Conservation (phyloP, 2,329 filamentous ascomycete species). For the Aspergillus sp. region DNA sequence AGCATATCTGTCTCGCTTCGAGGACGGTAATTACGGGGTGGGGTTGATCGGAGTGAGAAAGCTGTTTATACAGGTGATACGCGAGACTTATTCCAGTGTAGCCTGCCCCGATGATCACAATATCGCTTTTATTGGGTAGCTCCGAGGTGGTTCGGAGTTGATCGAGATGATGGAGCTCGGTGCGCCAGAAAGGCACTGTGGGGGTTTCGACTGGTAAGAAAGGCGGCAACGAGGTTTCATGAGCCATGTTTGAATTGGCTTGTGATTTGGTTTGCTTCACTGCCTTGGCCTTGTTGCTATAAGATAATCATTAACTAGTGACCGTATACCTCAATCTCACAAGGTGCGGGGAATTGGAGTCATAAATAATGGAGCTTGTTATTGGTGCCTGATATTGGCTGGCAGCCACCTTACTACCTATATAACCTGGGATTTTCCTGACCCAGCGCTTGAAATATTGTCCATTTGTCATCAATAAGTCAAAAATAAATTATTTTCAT, state of each 20-base stretch:
- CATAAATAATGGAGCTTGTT: background rate
- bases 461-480: background rate
- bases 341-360: background rate
- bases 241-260: background rate
- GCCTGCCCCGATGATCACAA: slow-evolving; percentile 51
- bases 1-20: slow-evolving; percentile 44
- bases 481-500: background rate
- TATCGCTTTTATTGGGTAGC: slow-evolving; percentile 44
- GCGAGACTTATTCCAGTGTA: slow-evolving; percentile 48
- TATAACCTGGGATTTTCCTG: background rate
- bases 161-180: slow-evolving; percentile 18
- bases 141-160: slow-evolving; percentile 20
- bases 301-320: background rate
- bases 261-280: background rate
- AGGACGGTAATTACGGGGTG: slow-evolving; percentile 38
- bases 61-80: slow-evolving; percentile 42
- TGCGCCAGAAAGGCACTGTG: slow-evolving; percentile 21
- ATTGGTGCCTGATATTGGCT: background rate
- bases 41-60: slow-evolving; percentile 14
- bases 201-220: slow-evolving; percentile 16
- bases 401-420: background rate
- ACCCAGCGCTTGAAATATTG: background rate
- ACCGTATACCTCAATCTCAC: background rate
- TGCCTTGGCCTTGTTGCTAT: background rate
- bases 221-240: background rate